Evolutionary conservation across 2,329 filamentous ascomycete genomes (phyloP).

Genomic region (Karstenula rhodostoma): DNA sequence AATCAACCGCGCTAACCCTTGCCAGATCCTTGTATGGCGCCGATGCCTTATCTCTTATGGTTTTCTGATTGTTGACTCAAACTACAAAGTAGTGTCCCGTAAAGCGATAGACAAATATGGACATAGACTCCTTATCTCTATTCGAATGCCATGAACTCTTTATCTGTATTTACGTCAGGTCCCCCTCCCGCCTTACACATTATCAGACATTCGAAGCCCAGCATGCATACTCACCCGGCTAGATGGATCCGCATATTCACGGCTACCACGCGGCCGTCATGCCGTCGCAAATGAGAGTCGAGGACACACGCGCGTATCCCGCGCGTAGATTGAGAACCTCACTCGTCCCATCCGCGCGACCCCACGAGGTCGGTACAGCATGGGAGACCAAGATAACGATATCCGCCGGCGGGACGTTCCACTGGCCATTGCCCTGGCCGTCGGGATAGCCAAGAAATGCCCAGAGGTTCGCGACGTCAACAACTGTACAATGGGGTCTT

Average conservation of each 20-base stretch:
- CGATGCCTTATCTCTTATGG: background rate
- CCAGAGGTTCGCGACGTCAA: background rate
- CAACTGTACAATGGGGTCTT: background rate
- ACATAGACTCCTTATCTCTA: background rate
- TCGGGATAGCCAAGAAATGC: background rate
- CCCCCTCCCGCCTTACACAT: background rate
- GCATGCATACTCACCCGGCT: background rate
- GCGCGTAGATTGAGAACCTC: background rate
- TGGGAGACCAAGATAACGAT: background rate
- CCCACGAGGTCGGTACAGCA: background rate
- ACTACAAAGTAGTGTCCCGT: no score
- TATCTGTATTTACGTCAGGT: background rate
- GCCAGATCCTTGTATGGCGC: background rate
- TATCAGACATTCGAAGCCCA: background rate
- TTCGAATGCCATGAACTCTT: background rate
- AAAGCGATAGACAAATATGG: no score
- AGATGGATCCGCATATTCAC: background rate
- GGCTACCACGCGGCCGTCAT: background rate
- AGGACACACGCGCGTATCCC: background rate
- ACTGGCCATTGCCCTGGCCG: background rate
- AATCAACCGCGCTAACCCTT: background rate
- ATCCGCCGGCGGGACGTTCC: background rate
- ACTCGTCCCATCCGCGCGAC: background rate
- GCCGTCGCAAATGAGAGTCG: background rate
- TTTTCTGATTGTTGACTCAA: no score